Evolutionary conservation across 2,329 filamentous ascomycete genomes (phyloP).

Genomic region (Sporothrix pallida): DNA sequence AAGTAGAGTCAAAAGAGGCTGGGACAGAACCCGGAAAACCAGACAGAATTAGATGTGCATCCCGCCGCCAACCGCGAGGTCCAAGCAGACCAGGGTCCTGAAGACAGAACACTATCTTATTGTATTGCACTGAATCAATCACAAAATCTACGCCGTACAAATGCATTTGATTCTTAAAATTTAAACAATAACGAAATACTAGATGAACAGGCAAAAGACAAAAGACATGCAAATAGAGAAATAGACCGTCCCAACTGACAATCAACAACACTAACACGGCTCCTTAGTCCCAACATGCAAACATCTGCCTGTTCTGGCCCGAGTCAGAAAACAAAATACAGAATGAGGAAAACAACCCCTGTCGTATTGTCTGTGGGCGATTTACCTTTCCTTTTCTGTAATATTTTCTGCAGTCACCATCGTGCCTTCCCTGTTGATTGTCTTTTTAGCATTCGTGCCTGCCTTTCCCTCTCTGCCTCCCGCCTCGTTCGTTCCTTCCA

Average conservation of each 20-base stretch:
- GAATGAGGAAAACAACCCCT: background rate
- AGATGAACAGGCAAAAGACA: background rate
- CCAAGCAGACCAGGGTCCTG: constrained; percentile 21
- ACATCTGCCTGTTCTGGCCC: background rate
- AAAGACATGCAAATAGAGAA: constrained; percentile 3
- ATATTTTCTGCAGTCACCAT: background rate
- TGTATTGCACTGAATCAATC: too few species aligned
- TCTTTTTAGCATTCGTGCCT: background rate
- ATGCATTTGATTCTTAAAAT: background rate
- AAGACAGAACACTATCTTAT: too few species aligned
- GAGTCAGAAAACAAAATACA: background rate
- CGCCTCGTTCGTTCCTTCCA: constrained; percentile 15
- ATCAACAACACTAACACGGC: constrained; percentile 9
- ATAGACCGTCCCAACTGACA: background rate
- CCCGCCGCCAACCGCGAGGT: constrained; percentile 8
- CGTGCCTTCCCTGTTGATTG: background rate
- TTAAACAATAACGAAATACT: background rate
- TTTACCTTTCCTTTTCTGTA: background rate
- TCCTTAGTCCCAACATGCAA: constrained; percentile 13
- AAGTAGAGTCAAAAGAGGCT: constrained; percentile 3
- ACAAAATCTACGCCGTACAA: background rate
- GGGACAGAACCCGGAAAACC: constrained; percentile 6
- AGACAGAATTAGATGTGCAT: background rate
- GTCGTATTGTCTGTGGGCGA: background rate
- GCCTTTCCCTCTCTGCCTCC: background rate